Evolutionary conservation across 805 yeast genomes (phyloP).

Genomic region (Saitoella complicata): DNA sequence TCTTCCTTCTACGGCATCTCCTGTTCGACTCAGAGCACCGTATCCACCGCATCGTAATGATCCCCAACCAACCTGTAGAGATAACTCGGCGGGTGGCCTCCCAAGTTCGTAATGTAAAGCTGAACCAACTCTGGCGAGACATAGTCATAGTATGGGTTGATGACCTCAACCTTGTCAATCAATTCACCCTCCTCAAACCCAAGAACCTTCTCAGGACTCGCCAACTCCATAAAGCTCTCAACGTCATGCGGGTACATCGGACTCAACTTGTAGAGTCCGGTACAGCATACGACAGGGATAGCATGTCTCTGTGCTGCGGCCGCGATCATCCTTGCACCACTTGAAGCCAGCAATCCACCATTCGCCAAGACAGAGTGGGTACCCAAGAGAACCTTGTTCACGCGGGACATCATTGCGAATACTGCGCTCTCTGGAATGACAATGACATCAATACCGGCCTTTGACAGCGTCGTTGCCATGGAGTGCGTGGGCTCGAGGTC

Average conservation of each 20-base stretch:
- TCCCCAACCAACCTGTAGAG: slow-evolving; percentile 90
- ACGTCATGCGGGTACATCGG: slow-evolving; percentile 85
- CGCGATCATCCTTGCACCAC: slow-evolving; percentile 86
- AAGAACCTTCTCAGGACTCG: slow-evolving; percentile 76
- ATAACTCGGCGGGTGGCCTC: slow-evolving; percentile 93
- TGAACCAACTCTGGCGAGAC: slow-evolving; percentile 89
- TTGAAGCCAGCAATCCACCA: slow-evolving; percentile 80
- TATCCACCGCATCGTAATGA: slow-evolving; percentile 79
- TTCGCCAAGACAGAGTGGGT: slow-evolving; percentile 80
- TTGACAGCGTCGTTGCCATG: slow-evolving; percentile 65
- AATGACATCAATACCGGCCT: slow-evolving; percentile 75
- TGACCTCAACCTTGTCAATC: slow-evolving; percentile 56
- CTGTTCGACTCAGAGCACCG: slow-evolving; percentile 15
- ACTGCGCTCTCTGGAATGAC: slow-evolving; percentile 86
- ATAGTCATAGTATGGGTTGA: slow-evolving; percentile 82
- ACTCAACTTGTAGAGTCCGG: slow-evolving; percentile 83
- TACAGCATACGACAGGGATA: slow-evolving; percentile 93
- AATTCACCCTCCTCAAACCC: slow-evolving; percentile 51
- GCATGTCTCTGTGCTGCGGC: slow-evolving; percentile 89
- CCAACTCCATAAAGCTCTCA: slow-evolving; percentile 73
- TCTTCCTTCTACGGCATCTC: no score
- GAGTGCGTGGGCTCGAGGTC: slow-evolving; percentile 59
- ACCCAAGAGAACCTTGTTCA: slow-evolving; percentile 89
- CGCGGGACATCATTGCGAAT: slow-evolving; percentile 92
- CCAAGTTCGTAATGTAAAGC: slow-evolving; percentile 84